Evolutionary conservation across 139 green algal species (phyloP).

Genomic region (Tetradesmus obliquus): DNA sequence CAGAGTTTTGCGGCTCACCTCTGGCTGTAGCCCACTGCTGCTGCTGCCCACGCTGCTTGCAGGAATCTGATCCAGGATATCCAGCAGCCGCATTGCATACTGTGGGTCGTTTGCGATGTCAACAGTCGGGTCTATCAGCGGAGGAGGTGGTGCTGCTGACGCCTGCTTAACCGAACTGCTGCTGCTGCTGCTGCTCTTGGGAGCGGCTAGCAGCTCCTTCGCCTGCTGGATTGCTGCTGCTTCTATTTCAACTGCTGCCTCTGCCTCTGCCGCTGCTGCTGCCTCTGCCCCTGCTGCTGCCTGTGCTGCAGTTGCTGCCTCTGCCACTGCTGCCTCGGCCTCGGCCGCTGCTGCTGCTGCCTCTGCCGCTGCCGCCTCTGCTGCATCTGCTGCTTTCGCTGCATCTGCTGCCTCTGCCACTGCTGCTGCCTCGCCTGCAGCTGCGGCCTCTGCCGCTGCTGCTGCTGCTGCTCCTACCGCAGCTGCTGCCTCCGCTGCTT

Average conservation of each 20-base stretch:
- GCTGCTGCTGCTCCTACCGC: not conserved
- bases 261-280: not conserved
- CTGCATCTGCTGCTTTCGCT: not conserved
- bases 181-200: not conserved
- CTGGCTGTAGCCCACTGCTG: not conserved
- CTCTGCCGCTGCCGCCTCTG: not conserved
- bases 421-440: not conserved
- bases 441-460: not conserved
- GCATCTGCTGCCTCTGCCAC: no score
- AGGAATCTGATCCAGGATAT: slow-evolving; percentile 34
- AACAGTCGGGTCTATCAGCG: slow-evolving; percentile 26
- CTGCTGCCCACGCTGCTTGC: not conserved
- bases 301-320: not conserved
- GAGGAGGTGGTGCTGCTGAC: not conserved
- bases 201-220: not conserved
- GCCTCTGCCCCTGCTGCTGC: not conserved
- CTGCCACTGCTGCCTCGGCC: no score
- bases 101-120: slow-evolving; percentile 41
- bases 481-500: not conserved
- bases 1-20: not conserved
- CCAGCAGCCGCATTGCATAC: slow-evolving; percentile 27
- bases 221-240: not conserved
- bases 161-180: not conserved
- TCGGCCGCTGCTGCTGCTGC: not conserved
- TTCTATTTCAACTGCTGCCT: not conserved